Percentiles rank a stretch among this genome's conserved stretches.
These are phyloP conservation scores for Phycomyces blakesleeanus DNA, from an alignment of 192 early-diverging fungal species.

Conservation along the genomic window DNA sequence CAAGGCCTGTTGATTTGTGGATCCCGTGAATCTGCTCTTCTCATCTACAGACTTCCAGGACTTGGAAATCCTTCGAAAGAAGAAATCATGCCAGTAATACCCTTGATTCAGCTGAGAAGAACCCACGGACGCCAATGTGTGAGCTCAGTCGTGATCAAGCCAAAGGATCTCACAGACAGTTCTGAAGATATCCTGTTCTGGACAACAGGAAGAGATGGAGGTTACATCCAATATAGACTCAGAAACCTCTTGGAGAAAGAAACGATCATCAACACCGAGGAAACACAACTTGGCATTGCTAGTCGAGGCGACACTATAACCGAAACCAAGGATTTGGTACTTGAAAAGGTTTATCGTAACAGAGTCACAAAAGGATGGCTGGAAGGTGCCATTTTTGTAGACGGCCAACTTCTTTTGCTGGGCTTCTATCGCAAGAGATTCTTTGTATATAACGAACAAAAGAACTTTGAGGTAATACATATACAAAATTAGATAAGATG, in stretches of 20 bases:
- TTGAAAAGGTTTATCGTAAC: conserved; percentile 53
- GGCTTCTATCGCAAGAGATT: conserved; percentile 74
- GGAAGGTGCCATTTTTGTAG: conserved; percentile 53
- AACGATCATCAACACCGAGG: not conserved
- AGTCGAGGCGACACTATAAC: not conserved
- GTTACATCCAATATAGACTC: conserved; percentile 51
- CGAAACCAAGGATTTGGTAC: conserved; percentile 10
- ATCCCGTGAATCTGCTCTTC: conserved; percentile 38
- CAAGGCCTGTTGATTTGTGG: conserved; percentile 36
- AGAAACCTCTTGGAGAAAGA: conserved; percentile 25
- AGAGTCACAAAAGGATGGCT: conserved; percentile 77
- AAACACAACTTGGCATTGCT: conserved; percentile 5
- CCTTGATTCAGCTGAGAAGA: conserved; percentile 31
- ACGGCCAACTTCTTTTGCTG: conserved; percentile 53
- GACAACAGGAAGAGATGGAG: conserved; percentile 65
- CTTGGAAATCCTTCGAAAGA: not conserved
- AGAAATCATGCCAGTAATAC: conserved; percentile 11
- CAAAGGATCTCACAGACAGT: not conserved
- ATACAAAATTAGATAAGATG: not conserved
- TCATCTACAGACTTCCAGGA: conserved; percentile 30
- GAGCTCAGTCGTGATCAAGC: conserved; percentile 34
- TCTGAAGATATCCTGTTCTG: conserved; percentile 43
- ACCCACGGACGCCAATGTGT: conserved; percentile 51
- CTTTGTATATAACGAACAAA: conserved; percentile 66
- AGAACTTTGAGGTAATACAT: conserved; percentile 53